phyloP scores from a whole-genome alignment of 2,329 filamentous ascomycete genomes.

The Alternaria gansuensis region DNA sequence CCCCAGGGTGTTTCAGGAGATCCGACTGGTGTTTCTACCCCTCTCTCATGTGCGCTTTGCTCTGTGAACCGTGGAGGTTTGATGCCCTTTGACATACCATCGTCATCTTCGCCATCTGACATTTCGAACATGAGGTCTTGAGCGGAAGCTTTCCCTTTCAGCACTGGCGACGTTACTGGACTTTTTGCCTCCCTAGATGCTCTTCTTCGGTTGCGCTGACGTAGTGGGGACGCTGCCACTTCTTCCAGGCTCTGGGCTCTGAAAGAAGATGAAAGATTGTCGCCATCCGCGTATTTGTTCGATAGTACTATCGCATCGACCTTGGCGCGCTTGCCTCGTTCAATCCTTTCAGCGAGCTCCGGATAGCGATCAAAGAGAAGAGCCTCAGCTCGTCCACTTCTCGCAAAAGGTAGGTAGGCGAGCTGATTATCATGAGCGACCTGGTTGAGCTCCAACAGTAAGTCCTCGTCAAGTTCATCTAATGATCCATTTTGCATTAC shows the following conservation, averaged over 20 bases:
- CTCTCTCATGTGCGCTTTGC: slow-evolving; percentile 14
- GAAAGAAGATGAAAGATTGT: slow-evolving; percentile 70
- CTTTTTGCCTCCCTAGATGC: slow-evolving; percentile 62
- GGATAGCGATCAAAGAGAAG: slow-evolving; percentile 72
- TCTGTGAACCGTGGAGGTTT: slow-evolving; percentile 37
- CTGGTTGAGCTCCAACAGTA: slow-evolving; percentile 81
- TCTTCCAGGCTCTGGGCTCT: slow-evolving; percentile 74
- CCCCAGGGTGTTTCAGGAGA: slow-evolving; percentile 42
- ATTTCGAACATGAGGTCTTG: slow-evolving; percentile 91
- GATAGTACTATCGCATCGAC: slow-evolving; percentile 80
- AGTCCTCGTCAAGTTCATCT: slow-evolving; percentile 82
- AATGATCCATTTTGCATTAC: slow-evolving; percentile 92
- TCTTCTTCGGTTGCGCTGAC: slow-evolving; percentile 54
- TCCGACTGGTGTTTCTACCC: slow-evolving; percentile 26
- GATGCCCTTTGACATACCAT: slow-evolving; percentile 25
- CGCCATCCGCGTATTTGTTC: slow-evolving; percentile 69
- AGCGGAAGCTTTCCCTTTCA: slow-evolving; percentile 73
- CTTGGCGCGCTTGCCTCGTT: slow-evolving; percentile 73
- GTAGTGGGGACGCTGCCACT: slow-evolving; percentile 57
- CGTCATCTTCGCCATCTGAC: slow-evolving; percentile 73
- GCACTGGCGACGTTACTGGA: slow-evolving; percentile 69
- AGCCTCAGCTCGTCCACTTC: slow-evolving; percentile 75
- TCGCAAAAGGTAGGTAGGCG: slow-evolving; percentile 76
- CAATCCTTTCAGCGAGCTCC: slow-evolving; percentile 69
- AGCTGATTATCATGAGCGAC: slow-evolving; percentile 85